Evolutionary conservation across 2,329 filamentous ascomycete genomes (phyloP).

Genomic region (Aspergillus sp.): DNA sequence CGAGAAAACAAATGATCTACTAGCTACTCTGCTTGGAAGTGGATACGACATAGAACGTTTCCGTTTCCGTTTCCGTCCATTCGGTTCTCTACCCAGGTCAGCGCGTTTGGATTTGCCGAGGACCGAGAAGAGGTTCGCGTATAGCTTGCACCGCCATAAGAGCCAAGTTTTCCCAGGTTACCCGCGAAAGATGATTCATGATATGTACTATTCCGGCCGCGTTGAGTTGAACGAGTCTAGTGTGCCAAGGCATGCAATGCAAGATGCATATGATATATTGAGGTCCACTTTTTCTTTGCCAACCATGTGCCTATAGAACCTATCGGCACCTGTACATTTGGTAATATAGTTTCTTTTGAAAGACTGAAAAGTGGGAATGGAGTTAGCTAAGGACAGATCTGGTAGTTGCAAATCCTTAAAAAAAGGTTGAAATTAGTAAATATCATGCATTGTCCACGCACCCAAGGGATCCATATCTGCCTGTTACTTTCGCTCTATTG

Average conservation of each 20-base stretch:
- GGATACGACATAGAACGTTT: background rate
- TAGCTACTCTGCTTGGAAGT: background rate
- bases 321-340: slow-evolving; percentile 14
- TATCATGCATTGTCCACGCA: slow-evolving; percentile 8
- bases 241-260: slow-evolving; percentile 10
- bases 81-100: slow-evolving; percentile 3
- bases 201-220: slow-evolving; percentile 13
- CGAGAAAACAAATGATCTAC: background rate
- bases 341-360: slow-evolving; percentile 17
- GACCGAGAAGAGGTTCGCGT: slow-evolving; percentile 9
- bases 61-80: background rate
- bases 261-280: slow-evolving; percentile 17
- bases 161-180: slow-evolving; percentile 6
- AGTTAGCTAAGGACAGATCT: background rate
- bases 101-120: background rate
- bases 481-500: background rate
- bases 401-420: background rate
- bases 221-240: slow-evolving; percentile 14
- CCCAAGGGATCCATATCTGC: background rate
- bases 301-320: slow-evolving; percentile 16
- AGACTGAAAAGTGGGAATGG: slow-evolving; percentile 14
- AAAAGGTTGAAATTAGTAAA: background rate
- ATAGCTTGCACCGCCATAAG: background rate
- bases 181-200: slow-evolving; percentile 9
- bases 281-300: slow-evolving; percentile 1